Percentiles rank a stretch among this genome's conserved stretches.
Conservation (phyloP, 2,329 filamentous ascomycete genomes). For the Aaosphaeria arxii region DNA sequence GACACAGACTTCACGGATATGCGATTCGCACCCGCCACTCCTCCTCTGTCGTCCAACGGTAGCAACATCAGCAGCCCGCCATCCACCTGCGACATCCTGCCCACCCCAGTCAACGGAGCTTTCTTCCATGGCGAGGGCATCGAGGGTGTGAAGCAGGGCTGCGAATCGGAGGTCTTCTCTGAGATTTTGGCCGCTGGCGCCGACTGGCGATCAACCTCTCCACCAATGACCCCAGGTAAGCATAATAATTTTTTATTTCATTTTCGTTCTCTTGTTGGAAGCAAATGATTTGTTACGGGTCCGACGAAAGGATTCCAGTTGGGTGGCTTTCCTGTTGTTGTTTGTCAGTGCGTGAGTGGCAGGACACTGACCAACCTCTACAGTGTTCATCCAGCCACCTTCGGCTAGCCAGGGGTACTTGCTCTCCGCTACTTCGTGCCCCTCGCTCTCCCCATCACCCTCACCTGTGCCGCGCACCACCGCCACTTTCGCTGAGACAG, state of each 20-base stretch:
- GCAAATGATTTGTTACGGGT: too few species aligned
- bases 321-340: too few species aligned
- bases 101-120: slow-evolving; percentile 73
- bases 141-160: slow-evolving; percentile 51
- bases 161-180: slow-evolving; percentile 66
- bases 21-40: slow-evolving; percentile 78
- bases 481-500: slow-evolving; percentile 65
- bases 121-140: slow-evolving; percentile 56
- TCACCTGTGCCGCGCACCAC: slow-evolving; percentile 64
- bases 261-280: background rate
- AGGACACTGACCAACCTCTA: background rate
- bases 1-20: slow-evolving; percentile 70
- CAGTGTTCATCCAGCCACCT: slow-evolving; percentile 66
- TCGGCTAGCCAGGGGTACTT: slow-evolving; percentile 67
- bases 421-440: slow-evolving; percentile 70
- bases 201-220: slow-evolving; percentile 75
- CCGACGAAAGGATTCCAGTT: too few species aligned
- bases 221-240: slow-evolving; percentile 89
- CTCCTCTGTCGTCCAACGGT: slow-evolving; percentile 78
- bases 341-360: too few species aligned
- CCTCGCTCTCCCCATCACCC: slow-evolving; percentile 83
- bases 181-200: slow-evolving; percentile 72
- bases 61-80: slow-evolving; percentile 84
- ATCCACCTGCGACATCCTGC: slow-evolving; percentile 69
- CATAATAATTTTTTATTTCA: background rate